Base-by-base conservation (phyloP, 106 monocot species). In the Chionographis japonica region DNA sequence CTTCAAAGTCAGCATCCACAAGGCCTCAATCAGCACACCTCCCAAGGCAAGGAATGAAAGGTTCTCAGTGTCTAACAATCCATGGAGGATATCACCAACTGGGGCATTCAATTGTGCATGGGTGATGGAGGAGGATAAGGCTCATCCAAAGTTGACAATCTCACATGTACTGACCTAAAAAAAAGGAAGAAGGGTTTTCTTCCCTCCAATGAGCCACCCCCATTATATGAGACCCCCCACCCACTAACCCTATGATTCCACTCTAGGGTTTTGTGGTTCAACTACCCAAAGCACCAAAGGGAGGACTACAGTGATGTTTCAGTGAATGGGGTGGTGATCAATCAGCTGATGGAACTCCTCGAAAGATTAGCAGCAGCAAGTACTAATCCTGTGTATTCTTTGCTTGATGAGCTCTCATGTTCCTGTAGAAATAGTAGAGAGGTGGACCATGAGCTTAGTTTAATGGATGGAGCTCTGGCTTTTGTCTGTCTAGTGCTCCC, bases 321-420 rank as follows among this genome's bases (percentile, higher is more conserved):
- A 27, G 27, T 27, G 27, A 27, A 27, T 27, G 27, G 27, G 27
- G 27, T 0, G 27, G 27, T 27, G 27, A 27, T 27, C 27, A 27
- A 27, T 27, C 27, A 37, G 53, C 58, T 42, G 8, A 14, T 69
- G 41, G 58, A 9, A 4, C 46, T 58, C 13, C n/a, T 37, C 40
- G 12, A 51, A 18, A 52, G 55, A 27, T 27, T 27, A 71, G 9
- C 59, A 46, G 8, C 20, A 64, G 9, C 42, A 40, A 54, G 62
- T 72, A 54, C 49, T 64, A 40, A 64, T 4, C 42, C n/a, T 72
- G 18, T 14, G 12, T 61, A 12, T 17, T 42, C 6, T 17, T 0
- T 38, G 61, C 17, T 18, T 40, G 42, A 64, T 73, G 73, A 64
- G 73, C 55, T 56, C 73, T 56, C 73, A 64, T 64, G 14, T 49